Percentiles rank a stretch among this genome's conserved stretches.
Conservation (phyloP, 2,329 filamentous ascomycete species). For the Pestalotiopsis sp. region DNA sequence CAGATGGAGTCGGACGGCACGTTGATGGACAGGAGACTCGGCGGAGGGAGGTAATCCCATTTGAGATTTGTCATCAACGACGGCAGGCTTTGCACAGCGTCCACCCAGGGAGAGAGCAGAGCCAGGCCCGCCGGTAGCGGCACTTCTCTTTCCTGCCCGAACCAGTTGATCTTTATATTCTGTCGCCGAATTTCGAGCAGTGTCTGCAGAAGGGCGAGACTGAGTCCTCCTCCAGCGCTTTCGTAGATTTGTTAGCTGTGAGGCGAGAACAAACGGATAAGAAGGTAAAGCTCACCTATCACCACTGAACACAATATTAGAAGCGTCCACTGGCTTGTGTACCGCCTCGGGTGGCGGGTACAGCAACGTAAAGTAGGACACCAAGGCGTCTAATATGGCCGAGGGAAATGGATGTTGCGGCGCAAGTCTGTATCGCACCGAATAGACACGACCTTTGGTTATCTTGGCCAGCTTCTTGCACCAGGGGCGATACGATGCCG, state of each 20-base stretch:
- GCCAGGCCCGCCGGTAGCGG: conserved; percentile 69
- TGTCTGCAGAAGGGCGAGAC: conserved; percentile 67
- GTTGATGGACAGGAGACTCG: conserved; percentile 31
- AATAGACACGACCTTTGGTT: conserved; percentile 69
- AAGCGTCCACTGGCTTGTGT: conserved; percentile 66
- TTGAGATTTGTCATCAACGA: conserved; percentile 52
- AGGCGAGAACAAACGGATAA: not conserved
- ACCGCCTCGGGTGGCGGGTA: conserved; percentile 70
- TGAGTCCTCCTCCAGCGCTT: conserved; percentile 74
- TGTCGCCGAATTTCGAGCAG: conserved; percentile 63
- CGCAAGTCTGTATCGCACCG: conserved; percentile 73
- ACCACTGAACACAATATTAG: conserved; percentile 71
- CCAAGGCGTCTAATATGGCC: conserved; percentile 71
- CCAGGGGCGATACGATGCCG: conserved; percentile 63
- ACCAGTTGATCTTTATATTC: conserved; percentile 56
- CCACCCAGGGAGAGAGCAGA: conserved; percentile 70
- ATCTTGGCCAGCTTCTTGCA: conserved; percentile 65
- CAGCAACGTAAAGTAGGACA: conserved; percentile 73
- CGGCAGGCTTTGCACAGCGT: conserved; percentile 66
- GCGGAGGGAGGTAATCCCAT: conserved; percentile 68
- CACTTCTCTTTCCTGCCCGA: conserved; percentile 58
- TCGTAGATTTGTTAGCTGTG: not conserved
- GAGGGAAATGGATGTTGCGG: conserved; percentile 77
- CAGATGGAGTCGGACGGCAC: conserved; percentile 54
- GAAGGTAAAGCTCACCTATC: conserved; percentile 54